Conservation (phyloP, 2,329 filamentous ascomycete genomes). For the Ceratocystis cacaofunesta region DNA sequence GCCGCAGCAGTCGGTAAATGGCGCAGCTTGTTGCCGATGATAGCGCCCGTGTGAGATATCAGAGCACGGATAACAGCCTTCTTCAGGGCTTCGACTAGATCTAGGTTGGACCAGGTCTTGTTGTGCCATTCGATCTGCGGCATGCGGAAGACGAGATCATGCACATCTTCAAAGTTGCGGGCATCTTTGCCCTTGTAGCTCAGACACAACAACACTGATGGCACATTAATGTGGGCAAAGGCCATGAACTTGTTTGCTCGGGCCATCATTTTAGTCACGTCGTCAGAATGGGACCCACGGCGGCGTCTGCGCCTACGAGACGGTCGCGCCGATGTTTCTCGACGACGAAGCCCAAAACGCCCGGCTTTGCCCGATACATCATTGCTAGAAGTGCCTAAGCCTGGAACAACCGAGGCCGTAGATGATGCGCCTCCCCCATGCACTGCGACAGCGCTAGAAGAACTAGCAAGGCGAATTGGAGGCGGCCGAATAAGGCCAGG, state of each 20-base stretch:
- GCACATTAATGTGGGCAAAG: constrained; percentile 85
- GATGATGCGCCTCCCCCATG: constrained; percentile 2
- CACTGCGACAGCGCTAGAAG: background rate
- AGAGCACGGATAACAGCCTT: constrained; percentile 87
- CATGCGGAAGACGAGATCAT: constrained; percentile 93
- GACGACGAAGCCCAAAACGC: constrained; percentile 42
- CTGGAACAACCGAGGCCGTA: background rate
- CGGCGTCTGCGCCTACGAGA: constrained; percentile 9
- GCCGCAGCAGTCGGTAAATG: constrained; percentile 61
- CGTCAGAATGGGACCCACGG: constrained; percentile 52
- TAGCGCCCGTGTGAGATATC: constrained; percentile 88
- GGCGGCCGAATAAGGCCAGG: constrained; percentile 22
- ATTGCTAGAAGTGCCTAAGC: background rate
- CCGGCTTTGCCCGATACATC: background rate
- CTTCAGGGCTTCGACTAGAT: constrained; percentile 82
- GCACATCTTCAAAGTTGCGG: constrained; percentile 89
- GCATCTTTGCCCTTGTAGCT: constrained; percentile 94
- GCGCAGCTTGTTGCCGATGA: constrained; percentile 94
- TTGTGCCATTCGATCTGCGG: constrained; percentile 92
- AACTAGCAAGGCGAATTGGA: background rate
- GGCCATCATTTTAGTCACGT: constrained; percentile 90
- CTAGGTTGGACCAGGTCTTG: constrained; percentile 98
- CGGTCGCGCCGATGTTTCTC: constrained; percentile 37
- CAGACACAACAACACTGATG: constrained; percentile 85
- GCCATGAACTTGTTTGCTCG: constrained; percentile 97